phyloP scores from a whole-genome alignment of 805 yeast species.

The Saccharomycodes ludwigii region DNA sequence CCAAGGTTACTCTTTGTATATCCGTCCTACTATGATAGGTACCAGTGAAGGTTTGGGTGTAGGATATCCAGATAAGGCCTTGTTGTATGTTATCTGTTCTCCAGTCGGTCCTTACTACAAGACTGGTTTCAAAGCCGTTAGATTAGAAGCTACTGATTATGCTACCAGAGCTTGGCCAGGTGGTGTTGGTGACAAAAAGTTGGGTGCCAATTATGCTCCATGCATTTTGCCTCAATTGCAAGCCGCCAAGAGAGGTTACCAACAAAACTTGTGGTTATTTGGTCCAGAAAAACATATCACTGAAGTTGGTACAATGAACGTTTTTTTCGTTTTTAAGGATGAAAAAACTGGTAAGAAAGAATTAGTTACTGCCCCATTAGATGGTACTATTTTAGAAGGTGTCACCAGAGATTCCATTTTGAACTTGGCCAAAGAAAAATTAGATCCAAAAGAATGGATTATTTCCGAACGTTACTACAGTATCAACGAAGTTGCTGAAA shows the following conservation, averaged over 20 bases:
- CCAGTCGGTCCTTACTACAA: constrained; percentile 96
- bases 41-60: constrained; percentile 86
- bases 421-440: constrained; percentile 60
- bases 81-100: constrained; percentile 76
- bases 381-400: constrained; percentile 95
- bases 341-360: constrained; percentile 73
- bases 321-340: constrained; percentile 73
- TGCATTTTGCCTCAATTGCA: constrained; percentile 81
- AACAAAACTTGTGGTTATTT: constrained; percentile 93
- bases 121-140: constrained; percentile 92
- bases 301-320: constrained; percentile 98
- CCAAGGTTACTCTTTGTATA: constrained; percentile 80
- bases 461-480: constrained; percentile 75
- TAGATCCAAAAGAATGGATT: constrained; percentile 68
- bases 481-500: constrained; percentile 68
- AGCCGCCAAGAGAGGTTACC: constrained; percentile 87
- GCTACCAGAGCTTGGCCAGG: constrained; percentile 99
- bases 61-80: constrained; percentile 66
- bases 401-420: constrained; percentile 88
- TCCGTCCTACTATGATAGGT: constrained; percentile 93
- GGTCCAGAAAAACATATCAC: constrained; percentile 82
- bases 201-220: constrained; percentile 97
- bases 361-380: constrained; percentile 90
- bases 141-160: constrained; percentile 86
- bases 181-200: constrained; percentile 91